Conservation (phyloP, 2,329 filamentous ascomycete genomes). For the Hortaea sp. region DNA sequence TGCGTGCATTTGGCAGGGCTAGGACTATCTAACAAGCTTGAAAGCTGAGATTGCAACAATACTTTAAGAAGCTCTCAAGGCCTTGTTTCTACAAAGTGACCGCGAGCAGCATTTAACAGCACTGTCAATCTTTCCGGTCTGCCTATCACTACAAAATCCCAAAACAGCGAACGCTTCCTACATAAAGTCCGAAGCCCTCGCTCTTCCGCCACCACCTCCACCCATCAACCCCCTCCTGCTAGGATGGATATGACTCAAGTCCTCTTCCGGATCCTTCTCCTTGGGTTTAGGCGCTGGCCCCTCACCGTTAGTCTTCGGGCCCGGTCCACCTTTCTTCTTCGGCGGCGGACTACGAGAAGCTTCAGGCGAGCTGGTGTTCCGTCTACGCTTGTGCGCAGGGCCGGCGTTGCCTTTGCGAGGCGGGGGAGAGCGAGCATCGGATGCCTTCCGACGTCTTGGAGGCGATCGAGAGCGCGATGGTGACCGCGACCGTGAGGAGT, state of each 20-base stretch:
- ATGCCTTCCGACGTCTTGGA: not conserved
- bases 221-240: slow-evolving; percentile 24
- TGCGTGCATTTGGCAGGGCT: no score
- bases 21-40: no score
- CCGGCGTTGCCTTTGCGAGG: not conserved
- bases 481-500: slow-evolving; percentile 11
- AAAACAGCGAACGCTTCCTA: no score
- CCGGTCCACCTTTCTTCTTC: slow-evolving; percentile 1
- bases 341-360: slow-evolving; percentile 16
- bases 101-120: no score
- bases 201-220: not conserved
- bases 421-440: not conserved
- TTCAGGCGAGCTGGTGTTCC: slow-evolving; percentile 21
- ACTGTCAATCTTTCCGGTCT: no score
- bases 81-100: no score
- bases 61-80: no score
- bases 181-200: no score
- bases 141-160: no score
- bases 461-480: slow-evolving; percentile 5
- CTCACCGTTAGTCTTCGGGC: slow-evolving; percentile 2
- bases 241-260: slow-evolving; percentile 26
- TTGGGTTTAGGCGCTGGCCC: slow-evolving; percentile 4
- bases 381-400: slow-evolving; percentile 15
- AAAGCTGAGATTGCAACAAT: no score
- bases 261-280: slow-evolving; percentile 12